Evolutionary conservation across 345 rosid genomes (phyloP).

Genomic region (Ricinus communis): DNA sequence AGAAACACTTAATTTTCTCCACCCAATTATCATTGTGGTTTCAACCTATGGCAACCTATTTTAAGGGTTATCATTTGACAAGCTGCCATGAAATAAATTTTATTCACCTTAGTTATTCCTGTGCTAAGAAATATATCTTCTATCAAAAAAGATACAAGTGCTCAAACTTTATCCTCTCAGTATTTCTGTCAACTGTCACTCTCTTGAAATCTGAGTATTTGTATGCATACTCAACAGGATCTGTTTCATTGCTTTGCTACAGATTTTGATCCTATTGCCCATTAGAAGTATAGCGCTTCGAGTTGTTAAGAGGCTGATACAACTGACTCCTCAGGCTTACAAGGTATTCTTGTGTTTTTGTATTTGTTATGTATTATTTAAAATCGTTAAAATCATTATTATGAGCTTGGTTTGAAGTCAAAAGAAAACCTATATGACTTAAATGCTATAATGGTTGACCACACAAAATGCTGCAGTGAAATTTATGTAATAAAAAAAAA

Average conservation of each 20-base stretch:
- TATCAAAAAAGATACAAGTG: not conserved
- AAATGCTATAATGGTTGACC: not conserved
- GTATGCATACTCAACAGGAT: constrained; percentile 5
- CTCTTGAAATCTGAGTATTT: not conserved
- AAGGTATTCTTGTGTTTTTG: constrained; percentile 50
- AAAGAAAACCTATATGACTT: too few relatives aligned
- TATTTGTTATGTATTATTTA: constrained; percentile 14
- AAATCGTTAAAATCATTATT: not conserved
- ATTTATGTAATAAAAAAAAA: not conserved
- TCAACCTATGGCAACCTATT: not conserved
- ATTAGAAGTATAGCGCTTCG: constrained; percentile 64
- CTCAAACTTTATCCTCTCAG: constrained; percentile 2
- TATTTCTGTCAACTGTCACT: not conserved
- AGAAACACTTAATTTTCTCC: too few relatives aligned
- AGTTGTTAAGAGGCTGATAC: constrained; percentile 72
- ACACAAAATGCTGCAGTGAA: not conserved
- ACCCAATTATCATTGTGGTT: too few relatives aligned
- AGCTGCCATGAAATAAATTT: not conserved
- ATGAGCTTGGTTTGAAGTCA: not conserved
- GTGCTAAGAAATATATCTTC: not conserved
- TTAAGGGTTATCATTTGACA: not conserved
- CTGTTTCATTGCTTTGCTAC: constrained; percentile 22
- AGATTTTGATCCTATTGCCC: constrained; percentile 86
- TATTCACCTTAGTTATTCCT: not conserved
- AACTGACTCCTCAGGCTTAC: constrained; percentile 63